These are phyloP conservation scores for Jackrogersella multiformis DNA, from an alignment of 495 filamentous ascomycete species.

Conservation along the genomic window DNA sequence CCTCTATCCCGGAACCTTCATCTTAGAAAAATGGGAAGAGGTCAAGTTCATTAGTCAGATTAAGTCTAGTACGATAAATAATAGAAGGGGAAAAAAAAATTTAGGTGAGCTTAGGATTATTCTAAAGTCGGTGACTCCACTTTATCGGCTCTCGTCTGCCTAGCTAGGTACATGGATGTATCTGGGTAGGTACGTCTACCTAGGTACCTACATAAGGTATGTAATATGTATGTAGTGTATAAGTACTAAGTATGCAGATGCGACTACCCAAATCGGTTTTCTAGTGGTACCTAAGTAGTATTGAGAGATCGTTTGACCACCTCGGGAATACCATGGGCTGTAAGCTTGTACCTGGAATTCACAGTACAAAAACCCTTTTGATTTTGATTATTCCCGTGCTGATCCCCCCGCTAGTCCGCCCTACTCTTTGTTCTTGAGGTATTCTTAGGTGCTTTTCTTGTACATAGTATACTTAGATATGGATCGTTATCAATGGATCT, in stretches of 20 bases:
- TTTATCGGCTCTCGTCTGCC: slow-evolving; percentile 6
- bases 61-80: slow-evolving; percentile 14
- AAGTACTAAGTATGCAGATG: slow-evolving; percentile 9
- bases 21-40: slow-evolving; percentile 6
- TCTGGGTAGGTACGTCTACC: not conserved
- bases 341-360: slow-evolving; percentile 22
- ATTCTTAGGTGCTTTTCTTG: not conserved
- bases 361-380: slow-evolving; percentile 23
- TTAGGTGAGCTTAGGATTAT: slow-evolving; percentile 23
- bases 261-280: slow-evolving; percentile 16
- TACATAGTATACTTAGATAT: not conserved
- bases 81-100: slow-evolving; percentile 23
- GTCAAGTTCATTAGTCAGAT: slow-evolving; percentile 20
- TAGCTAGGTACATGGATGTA: not conserved
- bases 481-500: not conserved
- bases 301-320: slow-evolving; percentile 26
- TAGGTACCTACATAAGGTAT: slow-evolving; percentile 19
- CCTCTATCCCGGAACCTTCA: slow-evolving; percentile 14
- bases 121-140: slow-evolving; percentile 16
- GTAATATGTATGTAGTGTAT: not conserved
- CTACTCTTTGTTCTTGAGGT: slow-evolving; percentile 11
- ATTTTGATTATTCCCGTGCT: slow-evolving; percentile 30
- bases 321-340: no score
- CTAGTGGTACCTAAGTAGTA: not conserved
- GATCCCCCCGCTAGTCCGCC: slow-evolving; percentile 38